Percentiles rank a stretch among this genome's conserved stretches.
Evolutionary conservation across 805 yeast genomes (phyloP).

Genomic region (Lipomyces sp.): DNA sequence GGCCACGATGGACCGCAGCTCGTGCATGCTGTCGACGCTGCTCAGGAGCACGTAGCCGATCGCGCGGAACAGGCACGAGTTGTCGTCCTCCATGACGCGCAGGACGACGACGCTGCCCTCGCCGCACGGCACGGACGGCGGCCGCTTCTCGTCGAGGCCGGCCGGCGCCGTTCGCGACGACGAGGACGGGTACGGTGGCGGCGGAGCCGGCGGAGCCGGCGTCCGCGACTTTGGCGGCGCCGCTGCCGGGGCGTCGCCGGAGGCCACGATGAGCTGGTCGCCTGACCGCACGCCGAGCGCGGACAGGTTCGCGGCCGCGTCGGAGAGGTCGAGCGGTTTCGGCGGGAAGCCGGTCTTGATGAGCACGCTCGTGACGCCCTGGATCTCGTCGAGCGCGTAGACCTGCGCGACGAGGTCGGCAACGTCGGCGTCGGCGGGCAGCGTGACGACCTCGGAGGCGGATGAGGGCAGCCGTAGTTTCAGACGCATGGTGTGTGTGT

Average conservation of each 20-base stretch:
- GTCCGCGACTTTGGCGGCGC: neutral
- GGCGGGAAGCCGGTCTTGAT: constrained; percentile 62
- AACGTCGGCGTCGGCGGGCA: constrained; percentile 42
- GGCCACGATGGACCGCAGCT: constrained; percentile 54
- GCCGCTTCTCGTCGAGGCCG: neutral
- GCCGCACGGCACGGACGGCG: constrained; percentile 23
- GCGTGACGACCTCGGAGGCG: constrained; percentile 37
- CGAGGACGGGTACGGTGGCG: neutral
- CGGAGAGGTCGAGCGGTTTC: constrained; percentile 40
- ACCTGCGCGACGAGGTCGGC: constrained; percentile 35
- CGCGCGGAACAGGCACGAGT: constrained; percentile 72
- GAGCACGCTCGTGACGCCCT: neutral
- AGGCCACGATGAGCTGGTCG: constrained; percentile 51
- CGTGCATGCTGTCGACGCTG: constrained; percentile 45
- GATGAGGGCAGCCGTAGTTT: constrained; percentile 37
- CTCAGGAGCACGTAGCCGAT: constrained; percentile 52
- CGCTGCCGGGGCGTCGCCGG: neutral
- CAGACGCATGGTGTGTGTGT: constrained; percentile 39
- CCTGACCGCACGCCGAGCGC: constrained; percentile 54
- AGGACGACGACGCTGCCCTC: constrained; percentile 40
- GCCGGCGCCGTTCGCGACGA: neutral
- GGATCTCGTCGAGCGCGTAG: constrained; percentile 33
- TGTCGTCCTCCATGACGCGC: constrained; percentile 68
- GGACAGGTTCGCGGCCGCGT: constrained; percentile 33
- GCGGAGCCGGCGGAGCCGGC: neutral